Percentiles rank a stretch among this genome's conserved stretches.
Evolutionary conservation across 495 filamentous ascomycete species (phyloP).

Genomic region (Pseudomonodictys pantanalensis): DNA sequence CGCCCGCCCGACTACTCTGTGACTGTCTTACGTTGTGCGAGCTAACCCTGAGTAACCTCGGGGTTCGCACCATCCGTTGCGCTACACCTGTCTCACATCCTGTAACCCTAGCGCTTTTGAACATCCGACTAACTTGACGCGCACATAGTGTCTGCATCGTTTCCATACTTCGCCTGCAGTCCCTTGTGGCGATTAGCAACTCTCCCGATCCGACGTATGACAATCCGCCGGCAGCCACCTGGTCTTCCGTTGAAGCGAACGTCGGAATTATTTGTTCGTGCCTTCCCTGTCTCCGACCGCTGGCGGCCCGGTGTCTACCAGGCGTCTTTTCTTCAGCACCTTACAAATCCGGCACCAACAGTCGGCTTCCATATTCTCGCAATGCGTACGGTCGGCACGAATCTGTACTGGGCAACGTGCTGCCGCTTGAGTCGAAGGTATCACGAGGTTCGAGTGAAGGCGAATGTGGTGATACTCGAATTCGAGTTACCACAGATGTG

Average conservation of each 20-base stretch:
- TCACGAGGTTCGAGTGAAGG: conserved; percentile 9
- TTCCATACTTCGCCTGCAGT: conserved; percentile 39
- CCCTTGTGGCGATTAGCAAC: conserved; percentile 34
- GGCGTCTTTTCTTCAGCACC: conserved; percentile 15
- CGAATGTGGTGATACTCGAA: not conserved
- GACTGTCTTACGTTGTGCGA: not conserved
- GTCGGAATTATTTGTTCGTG: conserved; percentile 40
- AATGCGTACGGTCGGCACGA: conserved; percentile 8
- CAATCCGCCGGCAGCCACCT: conserved; percentile 37
- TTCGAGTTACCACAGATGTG: not conserved
- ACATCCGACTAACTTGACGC: not conserved
- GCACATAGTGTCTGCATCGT: conserved; percentile 36
- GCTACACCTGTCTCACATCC: not conserved
- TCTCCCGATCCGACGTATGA: conserved; percentile 36
- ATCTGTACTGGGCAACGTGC: not conserved
- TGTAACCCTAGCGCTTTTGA: not conserved
- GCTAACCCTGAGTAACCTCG: not conserved
- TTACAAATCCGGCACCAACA: not conserved
- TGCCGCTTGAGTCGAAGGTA: conserved; percentile 1
- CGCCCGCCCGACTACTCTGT: not conserved
- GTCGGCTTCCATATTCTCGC: not conserved
- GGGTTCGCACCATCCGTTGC: not conserved
- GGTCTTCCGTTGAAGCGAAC: conserved; percentile 35
- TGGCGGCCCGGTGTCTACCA: conserved; percentile 32
- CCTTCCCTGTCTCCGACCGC: conserved; percentile 35